phyloP scores from a whole-genome alignment of 371 early-diverging fungal species.

The Mycotypha africana region DNA sequence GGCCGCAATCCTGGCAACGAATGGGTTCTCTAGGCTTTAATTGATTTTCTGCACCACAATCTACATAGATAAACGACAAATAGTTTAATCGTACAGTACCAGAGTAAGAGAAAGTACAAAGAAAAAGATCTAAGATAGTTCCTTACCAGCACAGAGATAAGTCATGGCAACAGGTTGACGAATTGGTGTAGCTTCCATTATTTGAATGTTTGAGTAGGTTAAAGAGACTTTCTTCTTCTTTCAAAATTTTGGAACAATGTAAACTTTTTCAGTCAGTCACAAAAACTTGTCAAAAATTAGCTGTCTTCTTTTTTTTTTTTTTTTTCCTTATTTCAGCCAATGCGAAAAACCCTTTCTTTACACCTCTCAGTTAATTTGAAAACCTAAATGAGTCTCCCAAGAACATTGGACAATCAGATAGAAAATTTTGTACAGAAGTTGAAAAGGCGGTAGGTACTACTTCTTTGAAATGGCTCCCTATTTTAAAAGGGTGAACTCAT shows the following conservation, averaged over 20 bases:
- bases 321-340: background rate
- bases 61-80: conserved; percentile 13
- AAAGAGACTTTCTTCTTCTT: too few species aligned
- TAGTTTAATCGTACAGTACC: too few species aligned
- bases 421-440: conserved; percentile 50
- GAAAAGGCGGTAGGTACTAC: conserved; percentile 56
- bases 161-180: conserved; percentile 56
- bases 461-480: too few species aligned
- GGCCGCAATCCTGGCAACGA: conserved; percentile 94
- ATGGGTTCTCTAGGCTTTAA: conserved; percentile 93
- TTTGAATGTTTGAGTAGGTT: too few species aligned
- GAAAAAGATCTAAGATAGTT: too few species aligned
- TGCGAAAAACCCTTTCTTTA: background rate
- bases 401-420: conserved; percentile 34
- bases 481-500: too few species aligned
- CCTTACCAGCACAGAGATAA: conserved; percentile 60
- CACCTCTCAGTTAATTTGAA: background rate
- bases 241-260: too few species aligned
- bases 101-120: too few species aligned
- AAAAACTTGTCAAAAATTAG: background rate
- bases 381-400: conserved; percentile 19
- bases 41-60: conserved; percentile 86
- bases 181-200: conserved; percentile 38
- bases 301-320: background rate
- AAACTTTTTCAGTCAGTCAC: too few species aligned